Percentiles rank a stretch among this genome's conserved stretches.
Evolutionary conservation across 805 yeast genomes (phyloP).

Genomic region (Nakazawaea ambrosiae): DNA sequence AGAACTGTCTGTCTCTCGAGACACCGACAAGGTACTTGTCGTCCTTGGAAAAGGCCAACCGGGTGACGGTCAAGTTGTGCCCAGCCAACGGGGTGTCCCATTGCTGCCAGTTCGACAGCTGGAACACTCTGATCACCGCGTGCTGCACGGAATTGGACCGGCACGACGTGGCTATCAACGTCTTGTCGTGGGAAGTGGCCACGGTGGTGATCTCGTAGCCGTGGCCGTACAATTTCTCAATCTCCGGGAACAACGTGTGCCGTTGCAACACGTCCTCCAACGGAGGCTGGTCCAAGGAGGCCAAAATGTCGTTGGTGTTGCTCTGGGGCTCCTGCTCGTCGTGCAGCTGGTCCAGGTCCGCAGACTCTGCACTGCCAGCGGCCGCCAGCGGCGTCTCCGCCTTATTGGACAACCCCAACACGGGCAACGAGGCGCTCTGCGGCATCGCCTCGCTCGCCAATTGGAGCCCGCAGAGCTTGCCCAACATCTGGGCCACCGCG

Average conservation of each 20-base stretch:
- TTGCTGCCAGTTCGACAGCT: conserved; percentile 54
- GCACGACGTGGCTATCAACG: conserved; percentile 82
- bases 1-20: conserved; percentile 83
- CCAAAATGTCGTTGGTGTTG: conserved; percentile 39
- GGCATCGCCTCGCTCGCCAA: conserved; percentile 41
- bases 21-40: conserved; percentile 64
- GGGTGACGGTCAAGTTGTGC: conserved; percentile 82
- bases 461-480: conserved; percentile 42
- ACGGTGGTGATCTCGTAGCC: conserved; percentile 89
- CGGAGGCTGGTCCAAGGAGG: conserved; percentile 54
- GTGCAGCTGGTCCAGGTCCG: conserved; percentile 28
- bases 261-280: conserved; percentile 88
- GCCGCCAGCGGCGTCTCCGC: conserved; percentile 45
- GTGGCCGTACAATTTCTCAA: conserved; percentile 93
- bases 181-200: conserved; percentile 58
- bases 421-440: conserved; percentile 86
- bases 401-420: conserved; percentile 87
- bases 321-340: conserved; percentile 27
- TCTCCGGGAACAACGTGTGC: conserved; percentile 90
- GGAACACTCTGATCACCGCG: conserved; percentile 78
- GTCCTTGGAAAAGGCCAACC: conserved; percentile 68
- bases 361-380: conserved; percentile 16
- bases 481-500: conserved; percentile 59
- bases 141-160: conserved; percentile 77
- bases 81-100: conserved; percentile 46